phyloP scores from a whole-genome alignment of 2,329 filamentous ascomycete genomes.

The Elsinoe arachidis region DNA sequence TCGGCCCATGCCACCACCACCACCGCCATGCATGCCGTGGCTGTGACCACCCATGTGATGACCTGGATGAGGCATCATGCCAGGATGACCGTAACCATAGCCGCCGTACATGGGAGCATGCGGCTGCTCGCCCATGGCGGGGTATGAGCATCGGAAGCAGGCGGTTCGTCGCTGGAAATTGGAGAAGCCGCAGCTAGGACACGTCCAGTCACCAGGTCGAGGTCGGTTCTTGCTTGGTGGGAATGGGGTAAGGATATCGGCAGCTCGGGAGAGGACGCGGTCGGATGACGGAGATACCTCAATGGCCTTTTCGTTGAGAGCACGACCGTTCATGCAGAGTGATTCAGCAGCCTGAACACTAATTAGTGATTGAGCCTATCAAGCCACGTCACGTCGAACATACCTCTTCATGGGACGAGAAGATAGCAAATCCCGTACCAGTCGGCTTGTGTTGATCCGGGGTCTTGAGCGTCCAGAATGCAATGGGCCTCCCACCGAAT shows the following conservation, averaged over 20 bases:
- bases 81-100: constrained; percentile 55
- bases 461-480: constrained; percentile 96
- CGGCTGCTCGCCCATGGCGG: constrained; percentile 75
- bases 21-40: constrained; percentile 56
- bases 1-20: constrained; percentile 40
- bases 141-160: constrained; percentile 98
- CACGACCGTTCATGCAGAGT: constrained; percentile 97
- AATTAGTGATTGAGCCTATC: constrained; percentile 11
- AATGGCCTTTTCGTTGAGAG: constrained; percentile 96
- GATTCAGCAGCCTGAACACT: constrained; percentile 75
- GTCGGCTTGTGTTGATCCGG: constrained; percentile 99
- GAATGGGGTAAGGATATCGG: constrained; percentile 93
- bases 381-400: constrained; percentile 26
- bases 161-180: constrained; percentile 98
- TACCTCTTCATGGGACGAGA: constrained; percentile 98
- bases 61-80: constrained; percentile 61
- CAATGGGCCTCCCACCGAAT: constrained; percentile 93
- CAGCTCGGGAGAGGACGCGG: constrained; percentile 87
- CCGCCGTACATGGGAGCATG: constrained; percentile 57
- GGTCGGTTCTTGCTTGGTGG: constrained; percentile 97
- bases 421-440: constrained; percentile 93
- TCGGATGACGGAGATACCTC: constrained; percentile 97
- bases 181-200: constrained; percentile 95
- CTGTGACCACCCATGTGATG: constrained; percentile 28
- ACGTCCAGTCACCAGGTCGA: constrained; percentile 96